Base-by-base conservation (phyloP, 176 grass and related monocot species). In the Cenchrus americanus region DNA sequence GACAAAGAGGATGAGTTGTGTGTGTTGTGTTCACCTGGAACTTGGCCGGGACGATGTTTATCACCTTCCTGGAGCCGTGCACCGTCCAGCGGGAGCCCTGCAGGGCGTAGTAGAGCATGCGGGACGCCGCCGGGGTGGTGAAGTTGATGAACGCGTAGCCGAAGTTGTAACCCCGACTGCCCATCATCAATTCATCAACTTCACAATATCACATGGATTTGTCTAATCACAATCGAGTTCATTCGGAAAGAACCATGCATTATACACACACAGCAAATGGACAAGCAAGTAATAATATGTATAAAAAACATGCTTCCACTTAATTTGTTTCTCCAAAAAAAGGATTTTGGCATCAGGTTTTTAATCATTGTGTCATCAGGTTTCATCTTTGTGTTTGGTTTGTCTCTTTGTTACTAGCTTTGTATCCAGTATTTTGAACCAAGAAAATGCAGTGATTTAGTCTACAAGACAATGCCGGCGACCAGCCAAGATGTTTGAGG, bases 81-180 rank as follows among this genome's bases (percentile, higher is more conserved):
- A 76, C 24, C 14, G 37, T 73, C 94, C 94, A 97, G 27, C 30
- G 40, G 24, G 70, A 76, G 22, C 81, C 17, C 13, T 94, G 69
- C 8, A 97, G 80, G 0, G 63, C 7, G 1, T 6, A 14, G 42
- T 83, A 82, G 41, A 93, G 79, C 54, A 43, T 14, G 37, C 5
- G 32, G 7, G 87, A 87, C 0, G 89, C 94, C 24, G 44, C 59
- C 0, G 82, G 4, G 49, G 87, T 86, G 17, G 94, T 97, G 71
- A 97, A 86, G 86, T 97, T 97, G 11, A 94, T 80, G 74, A 97
- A 97, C 5, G 89, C 94, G 69, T 94, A 97, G 0, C 94, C 94
- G 61, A 60, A 65, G 58, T 91, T 97, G 75, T 75, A 63, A 26
- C 18, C 13, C 10, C 34, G 10, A 79, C 88, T 65, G 66, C 62